Conservation (phyloP, 2,329 filamentous ascomycete species). For the Penicillium sp. region DNA sequence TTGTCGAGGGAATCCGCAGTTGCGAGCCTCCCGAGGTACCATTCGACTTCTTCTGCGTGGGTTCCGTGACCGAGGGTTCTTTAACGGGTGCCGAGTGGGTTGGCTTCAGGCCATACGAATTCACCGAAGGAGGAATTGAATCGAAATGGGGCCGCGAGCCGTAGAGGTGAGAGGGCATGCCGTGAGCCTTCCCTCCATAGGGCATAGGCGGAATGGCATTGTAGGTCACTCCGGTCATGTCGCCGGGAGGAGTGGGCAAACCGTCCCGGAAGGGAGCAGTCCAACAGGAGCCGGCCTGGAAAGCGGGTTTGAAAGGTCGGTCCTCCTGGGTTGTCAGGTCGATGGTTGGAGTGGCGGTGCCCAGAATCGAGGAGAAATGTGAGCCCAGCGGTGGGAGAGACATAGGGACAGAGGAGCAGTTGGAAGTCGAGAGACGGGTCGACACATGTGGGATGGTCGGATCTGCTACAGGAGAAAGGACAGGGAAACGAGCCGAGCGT, state of each 20-base stretch:
- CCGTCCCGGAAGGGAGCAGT: constrained; percentile 41
- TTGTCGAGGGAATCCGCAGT: constrained; percentile 71
- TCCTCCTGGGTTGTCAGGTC: constrained; percentile 21
- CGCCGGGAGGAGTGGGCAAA: constrained; percentile 42
- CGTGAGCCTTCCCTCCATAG: constrained; percentile 33
- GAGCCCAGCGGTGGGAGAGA: constrained; percentile 31
- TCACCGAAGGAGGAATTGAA: constrained; percentile 19
- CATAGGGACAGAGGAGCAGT: constrained; percentile 28
- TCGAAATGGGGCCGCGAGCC: constrained; percentile 22
- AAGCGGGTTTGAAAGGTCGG: constrained; percentile 13
- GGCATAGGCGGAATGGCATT: constrained; percentile 30
- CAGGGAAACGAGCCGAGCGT: constrained; percentile 1
- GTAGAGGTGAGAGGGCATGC: constrained; percentile 27
- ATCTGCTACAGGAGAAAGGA: not conserved
- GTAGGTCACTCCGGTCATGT: constrained; percentile 44
- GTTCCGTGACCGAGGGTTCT: constrained; percentile 21
- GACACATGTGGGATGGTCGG: constrained; percentile 15
- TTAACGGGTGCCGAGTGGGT: constrained; percentile 25
- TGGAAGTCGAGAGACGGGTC: constrained; percentile 7
- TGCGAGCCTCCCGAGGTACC: constrained; percentile 47
- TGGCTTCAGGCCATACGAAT: constrained; percentile 20
- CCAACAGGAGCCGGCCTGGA: constrained; percentile 26
- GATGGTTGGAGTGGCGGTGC: constrained; percentile 28
- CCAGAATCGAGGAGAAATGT: constrained; percentile 28
- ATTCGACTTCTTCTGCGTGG: constrained; percentile 27